These are phyloP conservation scores for Gossypium trilobum DNA, from an alignment of 441 rosid species.

Conservation along the genomic window DNA sequence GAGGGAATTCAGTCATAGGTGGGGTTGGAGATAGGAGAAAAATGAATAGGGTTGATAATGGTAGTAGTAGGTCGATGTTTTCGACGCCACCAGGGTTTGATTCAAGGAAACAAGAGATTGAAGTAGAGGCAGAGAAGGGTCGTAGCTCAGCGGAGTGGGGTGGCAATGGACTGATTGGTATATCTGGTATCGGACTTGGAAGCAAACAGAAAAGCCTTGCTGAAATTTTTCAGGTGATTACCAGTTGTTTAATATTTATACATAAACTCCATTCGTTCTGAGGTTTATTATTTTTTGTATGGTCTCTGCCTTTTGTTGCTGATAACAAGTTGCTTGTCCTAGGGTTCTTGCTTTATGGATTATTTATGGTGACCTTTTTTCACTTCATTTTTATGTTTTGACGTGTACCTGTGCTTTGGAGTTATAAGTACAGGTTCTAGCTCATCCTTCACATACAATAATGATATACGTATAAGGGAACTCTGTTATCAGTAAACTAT, in stretches of 20 bases:
- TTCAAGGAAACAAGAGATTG: constrained; percentile 50
- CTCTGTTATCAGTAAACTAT: not conserved
- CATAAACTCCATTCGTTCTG: not conserved
- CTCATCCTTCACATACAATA: not conserved
- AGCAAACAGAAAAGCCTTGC: constrained; percentile 28
- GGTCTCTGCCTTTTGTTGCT: constrained; percentile 3
- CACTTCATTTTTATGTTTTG: not conserved
- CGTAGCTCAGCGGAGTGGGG: constrained; percentile 58
- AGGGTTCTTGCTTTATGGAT: not conserved
- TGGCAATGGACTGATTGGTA: constrained; percentile 76
- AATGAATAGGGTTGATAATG: constrained; percentile 39
- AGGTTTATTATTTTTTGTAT: not conserved
- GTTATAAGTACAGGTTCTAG: not conserved
- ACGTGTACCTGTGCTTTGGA: not conserved
- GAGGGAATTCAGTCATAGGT: constrained; percentile 47
- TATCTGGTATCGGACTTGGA: constrained; percentile 56
- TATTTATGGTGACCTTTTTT: not conserved
- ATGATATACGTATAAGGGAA: not conserved
- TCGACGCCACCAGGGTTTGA: constrained; percentile 84
- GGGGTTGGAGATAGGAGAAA: constrained; percentile 80
- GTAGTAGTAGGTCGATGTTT: constrained; percentile 43
- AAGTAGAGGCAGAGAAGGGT: constrained; percentile 32
- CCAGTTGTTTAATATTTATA: not conserved
- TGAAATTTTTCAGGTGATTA: constrained; percentile 73
- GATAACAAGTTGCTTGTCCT: not conserved